Conservation (phyloP, 495 filamentous ascomycete species). For the Aspergillus heteromorphus region DNA sequence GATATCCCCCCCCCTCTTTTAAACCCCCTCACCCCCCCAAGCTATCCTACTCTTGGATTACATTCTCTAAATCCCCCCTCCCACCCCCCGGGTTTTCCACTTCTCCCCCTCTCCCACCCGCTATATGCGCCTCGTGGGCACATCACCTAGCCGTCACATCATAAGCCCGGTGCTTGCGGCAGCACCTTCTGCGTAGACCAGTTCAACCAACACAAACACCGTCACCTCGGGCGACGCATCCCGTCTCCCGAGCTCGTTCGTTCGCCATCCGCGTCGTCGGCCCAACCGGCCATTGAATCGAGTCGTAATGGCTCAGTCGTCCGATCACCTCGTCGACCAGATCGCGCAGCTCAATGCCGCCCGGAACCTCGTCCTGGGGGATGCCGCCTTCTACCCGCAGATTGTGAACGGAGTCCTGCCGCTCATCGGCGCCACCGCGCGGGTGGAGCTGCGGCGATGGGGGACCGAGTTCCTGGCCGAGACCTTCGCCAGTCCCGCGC, state of each 20-base stretch:
- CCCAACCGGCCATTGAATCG: slow-evolving; percentile 6
- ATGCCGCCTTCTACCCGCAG: slow-evolving; percentile 77
- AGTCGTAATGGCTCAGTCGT: slow-evolving; percentile 38
- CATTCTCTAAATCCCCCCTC: not conserved
- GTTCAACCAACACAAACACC: not conserved
- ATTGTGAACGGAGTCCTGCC: slow-evolving; percentile 87
- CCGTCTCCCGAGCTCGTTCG: not conserved
- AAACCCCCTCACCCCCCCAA: not conserved
- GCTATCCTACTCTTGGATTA: not conserved
- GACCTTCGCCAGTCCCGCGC: slow-evolving; percentile 81
- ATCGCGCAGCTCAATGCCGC: slow-evolving; percentile 80
- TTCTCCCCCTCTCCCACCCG: slow-evolving; percentile 8
- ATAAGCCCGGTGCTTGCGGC: not conserved
- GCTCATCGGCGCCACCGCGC: slow-evolving; percentile 70
- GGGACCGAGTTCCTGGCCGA: slow-evolving; percentile 94
- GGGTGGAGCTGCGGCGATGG: slow-evolving; percentile 85
- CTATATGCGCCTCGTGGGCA: slow-evolving; percentile 11
- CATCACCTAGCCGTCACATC: slow-evolving; percentile 6
- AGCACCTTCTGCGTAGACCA: slow-evolving; percentile 11
- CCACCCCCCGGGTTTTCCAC: slow-evolving; percentile 1
- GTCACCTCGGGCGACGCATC: slow-evolving; percentile 1
- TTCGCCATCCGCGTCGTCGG: not conserved
- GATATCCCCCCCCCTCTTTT: not conserved
- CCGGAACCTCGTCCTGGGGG: slow-evolving; percentile 77
- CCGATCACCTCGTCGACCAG: slow-evolving; percentile 62